phyloP scores from a whole-genome alignment of 345 rosid species.

The Citrus cavaleriei region DNA sequence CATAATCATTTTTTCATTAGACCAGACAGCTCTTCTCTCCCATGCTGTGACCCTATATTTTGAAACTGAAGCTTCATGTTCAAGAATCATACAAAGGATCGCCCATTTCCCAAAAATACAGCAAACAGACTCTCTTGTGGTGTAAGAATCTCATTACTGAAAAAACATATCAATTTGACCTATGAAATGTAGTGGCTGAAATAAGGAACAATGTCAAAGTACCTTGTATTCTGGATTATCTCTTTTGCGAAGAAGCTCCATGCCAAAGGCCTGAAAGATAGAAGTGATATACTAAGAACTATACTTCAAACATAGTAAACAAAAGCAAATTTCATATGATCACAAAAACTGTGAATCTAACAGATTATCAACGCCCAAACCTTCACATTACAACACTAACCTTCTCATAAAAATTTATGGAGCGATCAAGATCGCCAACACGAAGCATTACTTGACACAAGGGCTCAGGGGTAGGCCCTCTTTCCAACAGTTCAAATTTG shows the following conservation, averaged over 20 bases:
- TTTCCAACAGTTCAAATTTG: conserved; percentile 93
- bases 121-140: background rate
- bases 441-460: conserved; percentile 99
- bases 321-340: background rate
- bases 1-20: background rate
- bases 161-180: background rate
- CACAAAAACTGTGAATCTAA: background rate
- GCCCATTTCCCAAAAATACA: background rate
- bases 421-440: conserved; percentile 91
- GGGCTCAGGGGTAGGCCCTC: conserved; percentile 98
- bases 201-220: conserved; percentile 7
- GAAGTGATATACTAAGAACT: conserved; percentile 4
- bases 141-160: background rate
- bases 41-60: background rate
- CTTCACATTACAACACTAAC: conserved; percentile 33
- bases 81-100: background rate
- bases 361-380: background rate
- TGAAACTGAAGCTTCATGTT: background rate
- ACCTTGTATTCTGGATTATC: conserved; percentile 98
- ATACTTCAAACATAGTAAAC: conserved; percentile 8
- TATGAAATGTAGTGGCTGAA: background rate
- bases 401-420: conserved; percentile 90
- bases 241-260: conserved; percentile 89
- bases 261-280: conserved; percentile 78
- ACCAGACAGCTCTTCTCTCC: background rate